A percentile compares a stretch with the other conserved stretches of the same genome.
phyloP scores from a whole-genome alignment of 441 rosid genomes.

The Gossypium davidsonii region DNA sequence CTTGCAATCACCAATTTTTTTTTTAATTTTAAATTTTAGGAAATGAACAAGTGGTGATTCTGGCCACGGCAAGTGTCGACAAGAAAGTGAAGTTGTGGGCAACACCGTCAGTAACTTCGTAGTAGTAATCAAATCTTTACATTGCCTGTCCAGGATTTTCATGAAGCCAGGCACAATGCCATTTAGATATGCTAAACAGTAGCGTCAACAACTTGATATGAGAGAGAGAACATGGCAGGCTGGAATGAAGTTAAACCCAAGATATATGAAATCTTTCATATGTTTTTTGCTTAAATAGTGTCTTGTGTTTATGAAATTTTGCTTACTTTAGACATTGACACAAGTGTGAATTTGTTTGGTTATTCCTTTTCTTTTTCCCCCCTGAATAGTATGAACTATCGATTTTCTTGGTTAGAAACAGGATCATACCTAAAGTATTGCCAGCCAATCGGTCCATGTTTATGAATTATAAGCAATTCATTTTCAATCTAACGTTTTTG shows the following conservation, averaged over 20 bases:
- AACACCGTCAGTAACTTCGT: slow-evolving; percentile 37
- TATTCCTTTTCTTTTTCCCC: neutral
- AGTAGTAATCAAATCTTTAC: neutral
- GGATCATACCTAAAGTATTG: too few relatives aligned
- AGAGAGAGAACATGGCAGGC: neutral
- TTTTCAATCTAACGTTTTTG: too few relatives aligned
- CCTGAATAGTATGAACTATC: too few relatives aligned
- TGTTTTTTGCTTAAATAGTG: neutral
- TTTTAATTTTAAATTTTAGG: slow-evolving; percentile 40
- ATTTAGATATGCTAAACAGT: neutral
- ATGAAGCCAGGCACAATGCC: neutral
- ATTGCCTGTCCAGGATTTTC: neutral
- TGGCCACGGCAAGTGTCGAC: slow-evolving; percentile 79
- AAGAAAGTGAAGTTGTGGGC: slow-evolving; percentile 93
- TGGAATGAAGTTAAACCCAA: too few relatives aligned
- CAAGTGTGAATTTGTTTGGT: neutral
- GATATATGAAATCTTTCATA: neutral
- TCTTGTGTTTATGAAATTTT: neutral
- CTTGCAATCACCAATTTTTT: slow-evolving; percentile 12
- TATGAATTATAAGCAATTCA: too few relatives aligned
- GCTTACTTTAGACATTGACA: neutral
- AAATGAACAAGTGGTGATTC: slow-evolving; percentile 35
- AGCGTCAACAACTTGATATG: neutral
- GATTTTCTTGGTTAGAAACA: too few relatives aligned
- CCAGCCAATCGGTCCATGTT: too few relatives aligned